phyloP scores from a whole-genome alignment of 2,329 filamentous ascomycete species.

The Teratosphaeria viscida region DNA sequence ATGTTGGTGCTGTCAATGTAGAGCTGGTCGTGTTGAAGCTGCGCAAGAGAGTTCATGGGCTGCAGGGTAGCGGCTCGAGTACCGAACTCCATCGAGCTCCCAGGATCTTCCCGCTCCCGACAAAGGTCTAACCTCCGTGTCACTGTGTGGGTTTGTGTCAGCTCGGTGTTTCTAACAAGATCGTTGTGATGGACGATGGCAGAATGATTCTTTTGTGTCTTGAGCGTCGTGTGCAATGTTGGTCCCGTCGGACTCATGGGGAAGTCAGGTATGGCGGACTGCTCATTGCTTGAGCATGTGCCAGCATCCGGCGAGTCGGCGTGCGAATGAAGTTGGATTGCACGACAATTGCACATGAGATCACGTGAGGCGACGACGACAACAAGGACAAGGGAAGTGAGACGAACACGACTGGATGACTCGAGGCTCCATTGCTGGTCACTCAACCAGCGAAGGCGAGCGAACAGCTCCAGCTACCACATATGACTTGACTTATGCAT shows the following conservation, averaged over 20 bases:
- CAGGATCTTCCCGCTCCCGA: neutral
- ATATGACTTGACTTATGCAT: neutral
- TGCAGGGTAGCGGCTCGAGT: neutral
- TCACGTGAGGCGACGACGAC: neutral
- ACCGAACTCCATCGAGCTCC: neutral
- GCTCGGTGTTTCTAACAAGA: no score
- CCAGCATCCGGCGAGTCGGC: neutral
- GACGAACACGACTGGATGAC: constrained; percentile 12
- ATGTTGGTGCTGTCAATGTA: neutral
- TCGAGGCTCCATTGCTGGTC: constrained; percentile 19
- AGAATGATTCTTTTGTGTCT: neutral
- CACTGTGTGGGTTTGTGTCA: no score
- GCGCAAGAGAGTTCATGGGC: neutral
- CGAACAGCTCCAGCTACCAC: constrained; percentile 6
- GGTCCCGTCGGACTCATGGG: neutral
- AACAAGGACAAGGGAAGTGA: neutral
- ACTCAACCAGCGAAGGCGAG: constrained; percentile 25
- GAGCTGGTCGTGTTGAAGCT: neutral
- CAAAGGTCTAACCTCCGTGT: neutral
- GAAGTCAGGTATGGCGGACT: neutral
- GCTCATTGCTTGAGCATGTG: neutral
- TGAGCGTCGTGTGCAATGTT: neutral
- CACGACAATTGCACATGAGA: neutral
- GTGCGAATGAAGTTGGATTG: neutral
- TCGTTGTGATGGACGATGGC: neutral